phyloP scores from a whole-genome alignment of 1,284 basidiomycete genomes.

The Agaricales sp. region DNA sequence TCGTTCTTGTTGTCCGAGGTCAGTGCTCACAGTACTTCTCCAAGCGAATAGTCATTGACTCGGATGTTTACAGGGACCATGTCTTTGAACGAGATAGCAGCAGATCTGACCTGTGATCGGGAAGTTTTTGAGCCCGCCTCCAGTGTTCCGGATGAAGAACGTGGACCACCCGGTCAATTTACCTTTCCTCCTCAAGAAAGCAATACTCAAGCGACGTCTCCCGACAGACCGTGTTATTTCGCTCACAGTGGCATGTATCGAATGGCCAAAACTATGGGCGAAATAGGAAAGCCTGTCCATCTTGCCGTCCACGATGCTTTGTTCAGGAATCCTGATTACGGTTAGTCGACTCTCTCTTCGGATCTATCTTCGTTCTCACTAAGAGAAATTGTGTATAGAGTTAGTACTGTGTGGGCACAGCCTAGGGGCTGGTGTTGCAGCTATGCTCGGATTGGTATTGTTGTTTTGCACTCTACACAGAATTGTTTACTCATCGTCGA shows the following conservation, averaged over 20 bases:
- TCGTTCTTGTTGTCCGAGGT: slow-evolving; percentile 63
- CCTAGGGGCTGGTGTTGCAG: slow-evolving; percentile 79
- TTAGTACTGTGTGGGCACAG: slow-evolving; percentile 78
- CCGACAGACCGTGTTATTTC: slow-evolving; percentile 29
- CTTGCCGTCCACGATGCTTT: slow-evolving; percentile 64
- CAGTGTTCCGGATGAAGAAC: slow-evolving; percentile 21
- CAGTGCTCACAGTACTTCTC: slow-evolving; percentile 1
- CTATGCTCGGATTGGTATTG: slow-evolving; percentile 58
- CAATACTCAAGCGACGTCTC: slow-evolving; percentile 13
- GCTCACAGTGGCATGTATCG: slow-evolving; percentile 75
- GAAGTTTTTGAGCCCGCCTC: slow-evolving; percentile 51
- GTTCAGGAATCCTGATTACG: slow-evolving; percentile 57
- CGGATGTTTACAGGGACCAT: slow-evolving; percentile 57
- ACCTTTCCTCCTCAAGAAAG: slow-evolving; percentile 12
- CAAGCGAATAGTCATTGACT: slow-evolving; percentile 7
- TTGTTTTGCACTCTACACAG: not conserved
- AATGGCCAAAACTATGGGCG: slow-evolving; percentile 73
- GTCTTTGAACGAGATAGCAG: slow-evolving; percentile 76
- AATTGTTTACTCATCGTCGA: slow-evolving; percentile 2
- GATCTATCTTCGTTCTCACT: slow-evolving; percentile 3
- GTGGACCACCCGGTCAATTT: slow-evolving; percentile 16
- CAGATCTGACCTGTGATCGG: slow-evolving; percentile 69
- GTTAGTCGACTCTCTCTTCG: slow-evolving; percentile 24
- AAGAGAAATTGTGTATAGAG: slow-evolving; percentile 31
- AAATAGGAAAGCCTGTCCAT: slow-evolving; percentile 67